phyloP scores from a whole-genome alignment of 2,329 filamentous ascomycete genomes.

The Furcasterigmium sp. region DNA sequence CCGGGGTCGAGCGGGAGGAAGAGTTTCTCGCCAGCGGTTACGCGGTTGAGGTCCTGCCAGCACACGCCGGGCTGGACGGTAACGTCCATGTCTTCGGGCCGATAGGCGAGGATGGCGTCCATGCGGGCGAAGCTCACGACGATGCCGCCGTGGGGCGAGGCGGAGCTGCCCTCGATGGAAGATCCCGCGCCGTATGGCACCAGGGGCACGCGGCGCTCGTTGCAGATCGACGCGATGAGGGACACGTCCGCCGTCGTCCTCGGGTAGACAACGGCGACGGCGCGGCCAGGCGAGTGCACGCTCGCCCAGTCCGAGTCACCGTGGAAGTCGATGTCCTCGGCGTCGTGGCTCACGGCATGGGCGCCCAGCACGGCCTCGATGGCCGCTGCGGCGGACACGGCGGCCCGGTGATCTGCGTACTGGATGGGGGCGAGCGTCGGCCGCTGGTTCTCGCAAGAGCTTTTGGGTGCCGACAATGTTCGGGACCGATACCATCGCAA shows the following conservation, averaged over 20 bases:
- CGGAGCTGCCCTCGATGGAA: conserved; percentile 67
- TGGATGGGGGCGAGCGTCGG: not conserved
- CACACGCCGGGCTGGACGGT: conserved; percentile 64
- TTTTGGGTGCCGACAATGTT: not conserved
- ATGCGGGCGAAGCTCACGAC: conserved; percentile 66
- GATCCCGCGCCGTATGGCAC: conserved; percentile 69
- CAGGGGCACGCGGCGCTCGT: conserved; percentile 59
- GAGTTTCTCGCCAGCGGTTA: conserved; percentile 55
- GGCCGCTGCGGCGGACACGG: conserved; percentile 5
- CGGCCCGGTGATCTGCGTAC: too few species aligned
- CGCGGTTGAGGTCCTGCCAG: conserved; percentile 62
- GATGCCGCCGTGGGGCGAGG: conserved; percentile 61
- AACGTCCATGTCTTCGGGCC: conserved; percentile 65
- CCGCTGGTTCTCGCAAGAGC: not conserved
- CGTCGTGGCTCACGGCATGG: conserved; percentile 57
- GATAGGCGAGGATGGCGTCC: conserved; percentile 59
- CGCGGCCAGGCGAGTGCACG: conserved; percentile 57
- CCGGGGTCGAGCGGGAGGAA: conserved; percentile 69
- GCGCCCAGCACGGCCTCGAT: conserved; percentile 37
- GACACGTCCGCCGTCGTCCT: conserved; percentile 60
- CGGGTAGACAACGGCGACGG: conserved; percentile 62
- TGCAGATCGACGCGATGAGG: conserved; percentile 56
- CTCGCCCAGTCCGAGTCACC: conserved; percentile 69
- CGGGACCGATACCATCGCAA: too few species aligned
- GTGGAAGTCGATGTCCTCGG: conserved; percentile 57